phyloP scores from a whole-genome alignment of 2,329 filamentous ascomycete genomes.

The Tolypocladium ovalisporum region DNA sequence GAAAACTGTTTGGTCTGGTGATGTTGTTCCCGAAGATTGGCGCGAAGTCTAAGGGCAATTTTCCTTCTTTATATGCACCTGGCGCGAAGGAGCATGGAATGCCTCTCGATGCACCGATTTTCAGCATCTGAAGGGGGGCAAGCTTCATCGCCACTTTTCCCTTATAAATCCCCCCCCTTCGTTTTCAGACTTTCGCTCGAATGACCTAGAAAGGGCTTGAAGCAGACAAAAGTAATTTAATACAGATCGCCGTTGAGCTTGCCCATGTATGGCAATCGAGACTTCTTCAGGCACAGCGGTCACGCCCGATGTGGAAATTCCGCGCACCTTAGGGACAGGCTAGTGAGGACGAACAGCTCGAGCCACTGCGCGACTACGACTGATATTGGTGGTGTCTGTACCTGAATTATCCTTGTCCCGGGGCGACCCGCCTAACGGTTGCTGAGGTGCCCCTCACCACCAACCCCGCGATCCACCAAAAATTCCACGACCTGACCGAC shows the following conservation, averaged over 20 bases:
- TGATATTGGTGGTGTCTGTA: not conserved
- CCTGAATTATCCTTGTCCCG: not conserved
- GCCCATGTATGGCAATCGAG: too few relatives aligned
- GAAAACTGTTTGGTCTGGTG: not conserved
- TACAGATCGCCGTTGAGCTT: too few relatives aligned
- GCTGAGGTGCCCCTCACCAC: not conserved
- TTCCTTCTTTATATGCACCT: not conserved
- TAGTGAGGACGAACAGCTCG: not conserved
- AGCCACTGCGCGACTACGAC: not conserved
- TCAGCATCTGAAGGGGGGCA: too few relatives aligned
- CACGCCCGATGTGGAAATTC: conserved; percentile 1
- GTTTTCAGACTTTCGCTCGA: too few relatives aligned
- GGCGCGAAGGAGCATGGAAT: too few relatives aligned
- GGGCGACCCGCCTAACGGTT: not conserved
- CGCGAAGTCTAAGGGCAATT: not conserved
- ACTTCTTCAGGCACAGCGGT: too few relatives aligned
- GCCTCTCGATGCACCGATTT: too few relatives aligned
- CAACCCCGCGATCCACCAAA: conserved; percentile 1
- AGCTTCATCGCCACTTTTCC: too few relatives aligned
- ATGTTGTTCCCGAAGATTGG: not conserved
- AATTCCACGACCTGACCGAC: not conserved
- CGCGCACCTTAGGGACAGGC: not conserved
- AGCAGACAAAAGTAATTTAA: too few relatives aligned
- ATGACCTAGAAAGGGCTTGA: too few relatives aligned
- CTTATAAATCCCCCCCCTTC: too few relatives aligned